Percentiles rank a stretch among this genome's conserved stretches.
Conservation (phyloP, 768 basidiomycete species). For the Auricularia cornea region DNA sequence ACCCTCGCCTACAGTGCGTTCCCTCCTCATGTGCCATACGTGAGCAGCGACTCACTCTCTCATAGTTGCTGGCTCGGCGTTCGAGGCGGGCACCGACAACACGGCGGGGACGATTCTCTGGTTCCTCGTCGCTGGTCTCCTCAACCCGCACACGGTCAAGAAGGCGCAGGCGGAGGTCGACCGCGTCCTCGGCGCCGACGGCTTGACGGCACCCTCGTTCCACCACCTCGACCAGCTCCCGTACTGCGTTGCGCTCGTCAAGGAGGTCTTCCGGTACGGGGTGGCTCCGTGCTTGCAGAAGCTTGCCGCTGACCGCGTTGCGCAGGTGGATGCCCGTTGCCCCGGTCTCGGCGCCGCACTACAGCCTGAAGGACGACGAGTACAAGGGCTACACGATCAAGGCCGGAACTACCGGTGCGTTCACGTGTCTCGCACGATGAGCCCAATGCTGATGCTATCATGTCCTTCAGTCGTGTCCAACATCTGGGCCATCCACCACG, state of each 20-base stretch:
- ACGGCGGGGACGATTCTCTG: conserved; percentile 12
- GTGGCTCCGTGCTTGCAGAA: not conserved
- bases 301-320: not conserved
- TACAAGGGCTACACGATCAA: conserved; percentile 5
- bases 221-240: conserved; percentile 6
- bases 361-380: conserved; percentile 1
- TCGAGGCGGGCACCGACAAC: conserved; percentile 18
- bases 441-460: not conserved
- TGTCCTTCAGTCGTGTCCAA: conserved; percentile 11
- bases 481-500: conserved; percentile 32
- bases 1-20: conserved; percentile 10
- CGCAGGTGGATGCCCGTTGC: conserved; percentile 7
- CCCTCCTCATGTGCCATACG: not conserved
- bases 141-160: conserved; percentile 16
- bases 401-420: conserved; percentile 15
- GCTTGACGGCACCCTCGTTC: conserved; percentile 5
- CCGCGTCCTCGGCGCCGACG: conserved; percentile 8
- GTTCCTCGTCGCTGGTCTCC: conserved; percentile 18
- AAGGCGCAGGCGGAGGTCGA: conserved; percentile 24
- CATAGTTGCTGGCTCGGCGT: conserved; percentile 14
- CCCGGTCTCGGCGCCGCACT: conserved; percentile 6
- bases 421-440: not conserved
- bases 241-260: conserved; percentile 8
- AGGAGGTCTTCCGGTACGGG: conserved; percentile 9
- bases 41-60: not conserved